These are phyloP conservation scores for Panellus pusillus DNA, from an alignment of 768 basidiomycete species.

Conservation along the genomic window DNA sequence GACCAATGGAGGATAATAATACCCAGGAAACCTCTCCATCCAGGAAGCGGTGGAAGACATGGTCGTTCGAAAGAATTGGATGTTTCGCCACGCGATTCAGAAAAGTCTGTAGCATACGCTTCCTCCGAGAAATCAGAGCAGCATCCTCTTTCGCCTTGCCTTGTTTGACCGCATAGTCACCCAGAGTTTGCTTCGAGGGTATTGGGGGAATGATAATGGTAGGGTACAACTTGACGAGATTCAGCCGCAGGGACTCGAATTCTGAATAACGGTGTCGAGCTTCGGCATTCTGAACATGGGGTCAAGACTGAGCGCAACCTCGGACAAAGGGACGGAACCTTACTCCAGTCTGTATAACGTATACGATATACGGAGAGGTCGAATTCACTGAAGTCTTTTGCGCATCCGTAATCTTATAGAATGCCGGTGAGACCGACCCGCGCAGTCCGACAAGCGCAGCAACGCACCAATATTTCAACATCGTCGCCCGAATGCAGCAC, in stretches of 20 bases:
- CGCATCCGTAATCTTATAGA: constrained; percentile 85
- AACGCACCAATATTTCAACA: constrained; percentile 71
- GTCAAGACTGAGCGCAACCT: constrained; percentile 2
- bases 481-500: constrained; percentile 83
- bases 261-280: constrained; percentile 94
- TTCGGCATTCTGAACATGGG: constrained; percentile 60
- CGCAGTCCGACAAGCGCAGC: not conserved
- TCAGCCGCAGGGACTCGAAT: constrained; percentile 89
- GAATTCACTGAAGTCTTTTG: constrained; percentile 91
- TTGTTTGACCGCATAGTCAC: constrained; percentile 97
- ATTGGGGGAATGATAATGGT: constrained; percentile 97
- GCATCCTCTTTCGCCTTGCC: constrained; percentile 96
- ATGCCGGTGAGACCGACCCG: not conserved
- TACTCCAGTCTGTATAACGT: constrained; percentile 89
- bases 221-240: constrained; percentile 86
- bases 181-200: constrained; percentile 92
- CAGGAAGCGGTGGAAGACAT: constrained; percentile 94
- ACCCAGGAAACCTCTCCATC: constrained; percentile 98
- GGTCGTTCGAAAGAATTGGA: constrained; percentile 94
- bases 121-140: constrained; percentile 85
- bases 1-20: constrained; percentile 26
- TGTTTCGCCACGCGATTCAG: constrained; percentile 87
- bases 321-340: constrained; percentile 24
- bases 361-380: constrained; percentile 90
- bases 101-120: constrained; percentile 95